A percentile compares a stretch with the other conserved stretches of the same genome.
phyloP scores from a whole-genome alignment of 371 early-diverging fungal species.

The Smittium culicis region DNA sequence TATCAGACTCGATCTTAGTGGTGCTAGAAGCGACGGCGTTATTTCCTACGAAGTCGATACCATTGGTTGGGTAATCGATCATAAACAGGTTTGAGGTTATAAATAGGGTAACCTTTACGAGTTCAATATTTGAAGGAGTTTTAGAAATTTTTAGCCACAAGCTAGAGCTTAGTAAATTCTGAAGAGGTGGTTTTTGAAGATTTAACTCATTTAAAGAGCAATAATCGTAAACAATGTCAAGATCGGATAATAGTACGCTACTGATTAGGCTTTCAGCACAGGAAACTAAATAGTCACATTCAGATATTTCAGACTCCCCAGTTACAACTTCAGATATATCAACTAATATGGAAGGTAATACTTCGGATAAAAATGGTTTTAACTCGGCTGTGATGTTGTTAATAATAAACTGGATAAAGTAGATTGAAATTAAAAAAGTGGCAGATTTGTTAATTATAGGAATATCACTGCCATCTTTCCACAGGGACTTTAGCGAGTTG shows the following conservation, averaged over 20 bases:
- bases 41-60: too few relatives aligned
- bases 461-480: constrained; percentile 1
- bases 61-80: constrained; percentile 15
- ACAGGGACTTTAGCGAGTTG: not conserved
- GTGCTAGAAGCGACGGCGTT: not conserved
- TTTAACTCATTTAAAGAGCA: not conserved
- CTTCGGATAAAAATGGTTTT: constrained; percentile 1
- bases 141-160: constrained; percentile 19
- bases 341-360: not conserved
- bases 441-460: constrained; percentile 13
- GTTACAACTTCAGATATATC: constrained; percentile 19
- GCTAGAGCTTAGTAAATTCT: constrained; percentile 14
- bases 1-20: constrained; percentile 6
- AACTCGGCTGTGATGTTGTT: constrained; percentile 15
- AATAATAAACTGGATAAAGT: constrained; percentile 20
- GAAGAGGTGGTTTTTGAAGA: not conserved
- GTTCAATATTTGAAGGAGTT: constrained; percentile 18
- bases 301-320: constrained; percentile 16
- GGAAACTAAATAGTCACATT: constrained; percentile 20
- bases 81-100: constrained; percentile 22
- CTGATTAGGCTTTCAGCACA: constrained; percentile 23
- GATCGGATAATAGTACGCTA: constrained; percentile 19
- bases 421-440: constrained; percentile 19
- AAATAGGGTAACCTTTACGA: constrained; percentile 19
- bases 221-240: constrained; percentile 12